phyloP scores from a whole-genome alignment of 257 asterid species.

The Fraxinus anomala region DNA sequence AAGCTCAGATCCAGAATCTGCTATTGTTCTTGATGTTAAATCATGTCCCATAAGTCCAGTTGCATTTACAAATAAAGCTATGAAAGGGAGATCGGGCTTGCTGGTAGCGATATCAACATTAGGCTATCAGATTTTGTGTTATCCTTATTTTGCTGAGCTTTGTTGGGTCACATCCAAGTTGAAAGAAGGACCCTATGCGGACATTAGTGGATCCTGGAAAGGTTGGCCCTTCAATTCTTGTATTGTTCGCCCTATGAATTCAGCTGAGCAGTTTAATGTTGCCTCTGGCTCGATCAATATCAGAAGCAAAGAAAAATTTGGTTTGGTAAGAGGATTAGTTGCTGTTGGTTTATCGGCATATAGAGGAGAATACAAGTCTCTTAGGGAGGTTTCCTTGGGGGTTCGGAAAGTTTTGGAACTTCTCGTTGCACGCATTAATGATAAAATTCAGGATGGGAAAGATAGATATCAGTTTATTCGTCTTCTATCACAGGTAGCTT shows the following conservation, averaged over 20 bases:
- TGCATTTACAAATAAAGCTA: conserved; percentile 39
- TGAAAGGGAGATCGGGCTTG: conserved; percentile 77
- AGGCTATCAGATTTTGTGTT: conserved; percentile 84
- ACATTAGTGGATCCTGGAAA: conserved; percentile 76
- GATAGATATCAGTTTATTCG: conserved; percentile 63
- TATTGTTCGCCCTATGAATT: conserved; percentile 63
- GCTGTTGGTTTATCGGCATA: conserved; percentile 93
- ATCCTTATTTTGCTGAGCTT: conserved; percentile 97
- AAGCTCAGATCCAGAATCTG: conserved; percentile 30
- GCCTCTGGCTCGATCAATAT: conserved; percentile 43
- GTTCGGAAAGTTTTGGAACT: conserved; percentile 81
- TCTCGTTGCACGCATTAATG: conserved; percentile 59
- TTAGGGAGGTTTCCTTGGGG: conserved; percentile 60
- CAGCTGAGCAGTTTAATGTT: conserved; percentile 43
- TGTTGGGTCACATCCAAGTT: conserved; percentile 97
- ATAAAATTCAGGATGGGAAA: conserved; percentile 83
- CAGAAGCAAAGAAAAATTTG: conserved; percentile 51
- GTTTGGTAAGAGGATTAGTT: conserved; percentile 76
- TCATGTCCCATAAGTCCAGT: conserved; percentile 38
- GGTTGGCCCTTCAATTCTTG: conserved; percentile 98
- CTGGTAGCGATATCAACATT: conserved; percentile 73
- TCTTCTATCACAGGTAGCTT: conserved; percentile 88
- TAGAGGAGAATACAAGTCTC: conserved; percentile 77
- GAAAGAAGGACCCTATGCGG: conserved; percentile 86
- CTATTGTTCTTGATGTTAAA: conserved; percentile 34